phyloP scores from a whole-genome alignment of 2,329 filamentous ascomycete genomes.

The Neofusicoccum laricinum region DNA sequence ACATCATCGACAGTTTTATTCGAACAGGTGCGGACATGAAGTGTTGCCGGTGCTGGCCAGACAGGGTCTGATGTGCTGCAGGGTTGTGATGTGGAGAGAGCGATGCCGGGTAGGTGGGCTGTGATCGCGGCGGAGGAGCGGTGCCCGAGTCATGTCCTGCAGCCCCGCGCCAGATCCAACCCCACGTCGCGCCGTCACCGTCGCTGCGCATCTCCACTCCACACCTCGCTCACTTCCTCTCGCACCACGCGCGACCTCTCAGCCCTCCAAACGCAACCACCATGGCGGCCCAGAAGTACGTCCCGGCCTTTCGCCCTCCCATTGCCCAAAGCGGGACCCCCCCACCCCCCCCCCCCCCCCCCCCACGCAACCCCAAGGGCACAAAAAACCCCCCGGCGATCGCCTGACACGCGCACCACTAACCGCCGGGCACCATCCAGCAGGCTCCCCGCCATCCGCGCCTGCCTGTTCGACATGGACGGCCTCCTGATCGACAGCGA shows the following conservation, averaged over 20 bases:
- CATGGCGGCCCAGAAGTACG: conserved; percentile 13
- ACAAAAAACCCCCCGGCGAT: background rate
- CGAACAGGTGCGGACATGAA: background rate
- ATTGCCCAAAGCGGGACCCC: background rate
- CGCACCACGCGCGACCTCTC: background rate
- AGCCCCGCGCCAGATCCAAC: background rate
- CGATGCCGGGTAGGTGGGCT: background rate
- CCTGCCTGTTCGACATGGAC: conserved; percentile 98
- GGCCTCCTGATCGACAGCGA: conserved; percentile 92
- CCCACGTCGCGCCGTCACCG: background rate
- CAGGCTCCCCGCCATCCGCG: conserved; percentile 55
- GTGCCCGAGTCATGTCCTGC: background rate
- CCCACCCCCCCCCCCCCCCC: background rate
- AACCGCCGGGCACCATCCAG: no score
- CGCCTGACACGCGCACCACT: background rate
- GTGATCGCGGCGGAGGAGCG: background rate
- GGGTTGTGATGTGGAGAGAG: background rate
- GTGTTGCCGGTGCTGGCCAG: background rate
- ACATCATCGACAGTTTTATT: background rate
- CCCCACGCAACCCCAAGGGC: background rate
- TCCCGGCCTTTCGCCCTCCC: background rate
- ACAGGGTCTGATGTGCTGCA: background rate
- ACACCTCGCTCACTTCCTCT: background rate
- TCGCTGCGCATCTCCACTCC: background rate
- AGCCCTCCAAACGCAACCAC: background rate